Percentiles rank a stretch among this genome's conserved stretches.
phyloP scores from a whole-genome alignment of 2,329 filamentous ascomycete species.

The Elsinoe australis region DNA sequence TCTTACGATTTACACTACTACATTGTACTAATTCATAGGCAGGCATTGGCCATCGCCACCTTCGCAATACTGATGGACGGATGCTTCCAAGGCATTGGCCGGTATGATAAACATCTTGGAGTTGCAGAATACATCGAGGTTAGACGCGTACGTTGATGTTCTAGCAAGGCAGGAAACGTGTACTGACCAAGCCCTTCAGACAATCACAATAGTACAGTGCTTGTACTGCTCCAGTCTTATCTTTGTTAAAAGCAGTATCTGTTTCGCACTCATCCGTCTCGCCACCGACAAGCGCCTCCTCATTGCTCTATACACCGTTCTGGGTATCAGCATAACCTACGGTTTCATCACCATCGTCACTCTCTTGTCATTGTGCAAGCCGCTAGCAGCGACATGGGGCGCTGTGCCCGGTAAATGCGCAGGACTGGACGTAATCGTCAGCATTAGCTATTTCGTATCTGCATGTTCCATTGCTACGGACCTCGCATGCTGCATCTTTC shows the following conservation, averaged over 20 bases:
- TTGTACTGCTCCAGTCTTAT: conserved; percentile 16
- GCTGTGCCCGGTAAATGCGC: conserved; percentile 7
- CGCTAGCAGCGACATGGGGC: conserved; percentile 11
- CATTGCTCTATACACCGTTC: conserved; percentile 11
- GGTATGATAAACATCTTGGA: no score
- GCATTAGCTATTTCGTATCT: conserved; percentile 17
- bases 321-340: conserved; percentile 10
- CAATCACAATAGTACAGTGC: conserved; percentile 6
- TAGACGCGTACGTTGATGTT: no score
- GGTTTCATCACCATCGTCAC: conserved; percentile 12
- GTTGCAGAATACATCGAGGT: no score
- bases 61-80: no score
- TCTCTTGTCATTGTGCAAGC: neutral
- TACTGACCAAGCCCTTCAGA: neutral
- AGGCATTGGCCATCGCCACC: no score
- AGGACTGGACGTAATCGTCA: neutral
- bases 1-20: no score
- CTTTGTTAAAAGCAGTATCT: conserved; percentile 18
- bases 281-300: conserved; percentile 1
- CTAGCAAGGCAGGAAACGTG: no score
- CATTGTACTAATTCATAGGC: no score
- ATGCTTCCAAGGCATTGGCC: no score
- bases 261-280: conserved; percentile 16
- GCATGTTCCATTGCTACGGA: conserved; percentile 16
- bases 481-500: conserved; percentile 15